phyloP scores from a whole-genome alignment of 2,329 filamentous ascomycete species.

The Diaporthe citrichinensis region DNA sequence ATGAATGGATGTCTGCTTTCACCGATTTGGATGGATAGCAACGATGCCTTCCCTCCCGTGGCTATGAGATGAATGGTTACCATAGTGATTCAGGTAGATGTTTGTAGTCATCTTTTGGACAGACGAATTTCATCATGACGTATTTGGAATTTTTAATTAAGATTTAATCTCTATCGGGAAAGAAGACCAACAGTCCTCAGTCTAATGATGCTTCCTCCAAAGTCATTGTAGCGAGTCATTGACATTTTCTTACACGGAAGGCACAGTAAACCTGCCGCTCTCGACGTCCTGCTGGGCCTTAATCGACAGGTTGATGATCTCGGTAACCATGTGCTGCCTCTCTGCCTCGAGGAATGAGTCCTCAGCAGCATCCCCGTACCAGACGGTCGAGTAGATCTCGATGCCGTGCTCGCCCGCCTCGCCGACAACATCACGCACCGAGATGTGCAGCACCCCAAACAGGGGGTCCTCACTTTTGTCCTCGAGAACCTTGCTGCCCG shows the following conservation, averaged over 20 bases:
- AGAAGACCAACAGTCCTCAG: not conserved
- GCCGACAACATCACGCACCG: conserved; percentile 42
- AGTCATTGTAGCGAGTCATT: not conserved
- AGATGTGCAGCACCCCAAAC: conserved; percentile 46
- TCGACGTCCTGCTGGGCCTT: conserved; percentile 46
- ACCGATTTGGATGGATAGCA: not conserved
- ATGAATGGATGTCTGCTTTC: not conserved
- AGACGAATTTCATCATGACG: not conserved
- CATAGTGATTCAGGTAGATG: not conserved
- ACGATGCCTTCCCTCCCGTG: not conserved
- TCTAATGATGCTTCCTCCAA: not conserved
- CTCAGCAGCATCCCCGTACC: conserved; percentile 44
- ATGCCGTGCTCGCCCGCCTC: conserved; percentile 33
- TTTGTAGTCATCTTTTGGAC: not conserved
- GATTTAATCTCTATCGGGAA: too few relatives aligned
- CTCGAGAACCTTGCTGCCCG: conserved; percentile 45
- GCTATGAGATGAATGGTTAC: not conserved
- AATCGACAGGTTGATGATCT: conserved; percentile 45
- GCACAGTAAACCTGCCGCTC: conserved; percentile 14
- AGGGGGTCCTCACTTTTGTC: conserved; percentile 40
- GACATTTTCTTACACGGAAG: not conserved
- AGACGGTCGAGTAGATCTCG: conserved; percentile 45
- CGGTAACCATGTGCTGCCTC: conserved; percentile 46
- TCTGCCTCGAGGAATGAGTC: conserved; percentile 46
- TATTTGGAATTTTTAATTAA: not conserved